Evolutionary conservation across 2,329 filamentous ascomycete species (phyloP).

Genomic region (Paraphoma sp.): DNA sequence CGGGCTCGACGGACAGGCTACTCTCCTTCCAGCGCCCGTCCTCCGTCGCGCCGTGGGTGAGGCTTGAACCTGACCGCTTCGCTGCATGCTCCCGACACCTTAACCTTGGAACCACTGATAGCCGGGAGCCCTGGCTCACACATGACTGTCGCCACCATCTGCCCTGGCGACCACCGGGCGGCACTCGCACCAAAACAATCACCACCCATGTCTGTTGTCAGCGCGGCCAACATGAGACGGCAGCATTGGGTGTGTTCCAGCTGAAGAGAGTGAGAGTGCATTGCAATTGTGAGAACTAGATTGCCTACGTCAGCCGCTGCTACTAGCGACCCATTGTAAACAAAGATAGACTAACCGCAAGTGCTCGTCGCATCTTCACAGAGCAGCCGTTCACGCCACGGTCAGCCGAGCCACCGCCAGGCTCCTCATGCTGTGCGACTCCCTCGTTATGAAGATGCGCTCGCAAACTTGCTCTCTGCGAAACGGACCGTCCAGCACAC

Average conservation of each 20-base stretch:
- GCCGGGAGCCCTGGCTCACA: constrained; percentile 2
- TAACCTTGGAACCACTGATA: background rate
- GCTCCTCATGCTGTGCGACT: background rate
- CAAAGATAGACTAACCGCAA: background rate
- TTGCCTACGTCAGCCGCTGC: background rate
- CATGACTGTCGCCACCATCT: constrained; percentile 4
- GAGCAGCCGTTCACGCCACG: constrained; percentile 16
- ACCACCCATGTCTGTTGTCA: constrained; percentile 15
- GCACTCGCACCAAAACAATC: background rate
- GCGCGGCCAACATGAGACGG: constrained; percentile 6
- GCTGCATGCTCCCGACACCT: constrained; percentile 5
- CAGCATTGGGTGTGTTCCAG: background rate
- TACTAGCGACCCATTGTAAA: background rate
- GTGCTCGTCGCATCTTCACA: background rate
- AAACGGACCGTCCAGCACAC: constrained; percentile 13
- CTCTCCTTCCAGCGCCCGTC: background rate
- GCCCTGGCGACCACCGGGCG: constrained; percentile 2
- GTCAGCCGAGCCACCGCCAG: constrained; percentile 13
- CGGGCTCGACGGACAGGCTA: background rate
- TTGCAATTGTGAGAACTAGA: background rate
- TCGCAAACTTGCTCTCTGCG: constrained; percentile 6
- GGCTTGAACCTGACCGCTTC: constrained; percentile 9
- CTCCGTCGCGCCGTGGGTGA: background rate
- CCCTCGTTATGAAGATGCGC: constrained; percentile 3
- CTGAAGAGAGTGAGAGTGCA: background rate